Evolutionary conservation across 2,329 filamentous ascomycete genomes (phyloP).

Genomic region (Trichophyton simii): DNA sequence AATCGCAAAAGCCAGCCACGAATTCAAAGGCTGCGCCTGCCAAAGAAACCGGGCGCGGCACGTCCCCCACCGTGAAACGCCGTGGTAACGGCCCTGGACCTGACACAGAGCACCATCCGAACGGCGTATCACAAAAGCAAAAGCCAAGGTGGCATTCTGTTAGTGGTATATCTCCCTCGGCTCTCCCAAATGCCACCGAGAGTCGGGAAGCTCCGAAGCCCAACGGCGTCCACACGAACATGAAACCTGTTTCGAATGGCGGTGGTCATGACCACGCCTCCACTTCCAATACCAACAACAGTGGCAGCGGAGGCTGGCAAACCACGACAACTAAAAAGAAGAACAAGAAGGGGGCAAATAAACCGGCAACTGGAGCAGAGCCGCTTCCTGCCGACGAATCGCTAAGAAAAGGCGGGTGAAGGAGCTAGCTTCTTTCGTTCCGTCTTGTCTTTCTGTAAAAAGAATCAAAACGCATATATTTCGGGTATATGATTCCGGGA

Average conservation of each 20-base stretch:
- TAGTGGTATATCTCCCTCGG: background rate
- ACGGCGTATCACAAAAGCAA: slow-evolving; percentile 23
- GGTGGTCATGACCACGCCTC: slow-evolving; percentile 15
- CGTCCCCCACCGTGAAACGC: slow-evolving; percentile 21
- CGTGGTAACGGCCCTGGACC: slow-evolving; percentile 21
- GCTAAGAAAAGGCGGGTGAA: slow-evolving; percentile 35
- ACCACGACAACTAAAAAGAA: slow-evolving; percentile 31
- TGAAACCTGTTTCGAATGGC: slow-evolving; percentile 10
- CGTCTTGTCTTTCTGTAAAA: background rate
- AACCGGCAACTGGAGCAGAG: slow-evolving; percentile 22
- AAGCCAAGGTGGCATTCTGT: slow-evolving; percentile 27
- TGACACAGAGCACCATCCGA: slow-evolving; percentile 22
- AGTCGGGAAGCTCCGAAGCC: slow-evolving; percentile 24
- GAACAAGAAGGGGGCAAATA: slow-evolving; percentile 27
- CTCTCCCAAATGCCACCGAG: slow-evolving; percentile 14
- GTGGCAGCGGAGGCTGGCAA: slow-evolving; percentile 28
- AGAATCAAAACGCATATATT: background rate
- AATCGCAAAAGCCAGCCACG: background rate
- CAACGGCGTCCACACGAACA: slow-evolving; percentile 18
- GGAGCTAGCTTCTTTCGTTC: background rate
- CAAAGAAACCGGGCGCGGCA: slow-evolving; percentile 20
- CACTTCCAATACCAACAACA: slow-evolving; percentile 8
- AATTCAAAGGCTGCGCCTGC: slow-evolving; percentile 11
- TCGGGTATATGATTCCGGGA: slow-evolving; percentile 2
- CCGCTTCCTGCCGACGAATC: slow-evolving; percentile 32